Conservation (phyloP, 1,284 basidiomycete species). For the Boletus smithii region DNA sequence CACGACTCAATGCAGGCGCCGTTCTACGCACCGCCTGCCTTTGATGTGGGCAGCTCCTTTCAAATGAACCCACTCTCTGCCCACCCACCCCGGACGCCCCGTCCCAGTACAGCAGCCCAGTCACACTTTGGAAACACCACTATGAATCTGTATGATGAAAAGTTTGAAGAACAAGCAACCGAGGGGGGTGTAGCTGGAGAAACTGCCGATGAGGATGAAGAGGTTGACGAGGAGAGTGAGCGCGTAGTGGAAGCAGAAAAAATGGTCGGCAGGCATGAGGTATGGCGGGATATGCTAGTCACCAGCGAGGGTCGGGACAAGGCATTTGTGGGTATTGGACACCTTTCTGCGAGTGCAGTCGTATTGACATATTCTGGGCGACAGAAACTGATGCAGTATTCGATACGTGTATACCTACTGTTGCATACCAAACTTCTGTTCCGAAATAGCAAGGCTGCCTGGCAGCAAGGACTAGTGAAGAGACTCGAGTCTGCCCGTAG, state of each 20-base stretch:
- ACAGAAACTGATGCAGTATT: constrained; percentile 82
- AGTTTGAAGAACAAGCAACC: constrained; percentile 36
- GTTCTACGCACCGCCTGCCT: constrained; percentile 40
- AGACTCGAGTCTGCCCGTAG: constrained; percentile 59
- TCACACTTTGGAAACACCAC: constrained; percentile 22
- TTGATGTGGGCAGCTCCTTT: constrained; percentile 47
- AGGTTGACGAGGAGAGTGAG: constrained; percentile 42
- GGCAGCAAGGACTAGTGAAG: constrained; percentile 54
- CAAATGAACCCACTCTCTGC: constrained; percentile 76
- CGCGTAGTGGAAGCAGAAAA: constrained; percentile 40
- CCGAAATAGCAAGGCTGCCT: constrained; percentile 39
- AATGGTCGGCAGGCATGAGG: constrained; percentile 54
- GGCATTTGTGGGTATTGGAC: constrained; percentile 59
- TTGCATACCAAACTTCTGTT: constrained; percentile 59
- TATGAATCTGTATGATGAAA: constrained; percentile 25
- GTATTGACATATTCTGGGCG: constrained; percentile 8
- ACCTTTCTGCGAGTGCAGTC: neutral
- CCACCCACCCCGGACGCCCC: constrained; percentile 72
- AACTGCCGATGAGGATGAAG: constrained; percentile 44
- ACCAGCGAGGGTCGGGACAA: constrained; percentile 78
- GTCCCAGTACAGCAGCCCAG: constrained; percentile 30
- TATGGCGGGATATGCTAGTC: constrained; percentile 74
- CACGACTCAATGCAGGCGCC: constrained; percentile 36
- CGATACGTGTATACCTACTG: constrained; percentile 66
- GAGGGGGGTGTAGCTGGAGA: constrained; percentile 34